Percentiles rank a stretch among this genome's conserved stretches.
Conservation (phyloP, 768 basidiomycete species). For the Termitomyces heimii region DNA sequence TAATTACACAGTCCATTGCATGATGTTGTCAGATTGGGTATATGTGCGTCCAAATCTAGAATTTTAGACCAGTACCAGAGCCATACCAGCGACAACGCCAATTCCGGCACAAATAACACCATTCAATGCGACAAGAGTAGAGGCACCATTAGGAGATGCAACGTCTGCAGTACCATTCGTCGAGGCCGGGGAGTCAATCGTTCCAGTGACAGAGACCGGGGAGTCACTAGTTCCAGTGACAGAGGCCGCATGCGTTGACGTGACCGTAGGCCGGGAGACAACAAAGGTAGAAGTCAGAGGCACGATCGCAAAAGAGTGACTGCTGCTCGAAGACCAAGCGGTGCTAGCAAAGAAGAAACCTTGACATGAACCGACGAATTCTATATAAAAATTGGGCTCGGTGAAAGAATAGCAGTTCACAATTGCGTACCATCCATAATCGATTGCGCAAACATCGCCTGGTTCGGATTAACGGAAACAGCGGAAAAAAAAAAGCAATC, state of each 20-base stretch:
- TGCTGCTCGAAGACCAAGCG: neutral
- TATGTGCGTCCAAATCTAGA: neutral
- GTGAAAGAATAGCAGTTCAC: neutral
- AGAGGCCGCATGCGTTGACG: neutral
- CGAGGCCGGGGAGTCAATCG: no score
- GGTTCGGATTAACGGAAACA: slow-evolving; percentile 11
- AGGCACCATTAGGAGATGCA: neutral
- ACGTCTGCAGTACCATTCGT: neutral
- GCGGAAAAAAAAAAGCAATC: no score
- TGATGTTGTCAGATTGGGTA: no score
- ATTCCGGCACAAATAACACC: neutral
- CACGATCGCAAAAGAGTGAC: neutral
- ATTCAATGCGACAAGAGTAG: neutral
- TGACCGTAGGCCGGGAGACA: neutral
- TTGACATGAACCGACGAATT: neutral
- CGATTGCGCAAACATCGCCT: slow-evolving; percentile 14
- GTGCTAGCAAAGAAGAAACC: neutral
- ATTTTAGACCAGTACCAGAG: neutral
- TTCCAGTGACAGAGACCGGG: neutral
- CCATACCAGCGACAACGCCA: neutral
- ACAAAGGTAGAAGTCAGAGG: neutral
- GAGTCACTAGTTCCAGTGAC: neutral
- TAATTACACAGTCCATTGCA: no score
- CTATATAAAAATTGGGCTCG: neutral
- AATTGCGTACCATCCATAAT: slow-evolving; percentile 19